Percentiles rank a stretch among this genome's conserved stretches.
Conservation (phyloP, 2,329 filamentous ascomycete genomes). For the Diplodia corticola region DNA sequence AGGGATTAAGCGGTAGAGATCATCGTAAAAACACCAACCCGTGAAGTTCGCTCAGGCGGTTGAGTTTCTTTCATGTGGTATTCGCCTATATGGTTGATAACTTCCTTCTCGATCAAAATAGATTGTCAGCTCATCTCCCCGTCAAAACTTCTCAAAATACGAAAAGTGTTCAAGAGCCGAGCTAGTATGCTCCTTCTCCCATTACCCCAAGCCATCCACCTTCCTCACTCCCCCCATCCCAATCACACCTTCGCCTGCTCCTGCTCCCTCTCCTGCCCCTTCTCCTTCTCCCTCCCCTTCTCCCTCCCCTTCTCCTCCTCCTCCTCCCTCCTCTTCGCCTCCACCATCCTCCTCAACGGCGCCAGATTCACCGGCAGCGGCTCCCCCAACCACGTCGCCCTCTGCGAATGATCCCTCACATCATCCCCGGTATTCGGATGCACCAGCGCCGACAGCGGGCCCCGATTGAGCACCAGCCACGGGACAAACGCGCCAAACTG, state of each 20-base stretch:
- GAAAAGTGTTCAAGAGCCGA: neutral
- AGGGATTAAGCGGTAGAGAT: neutral
- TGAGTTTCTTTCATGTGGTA: neutral
- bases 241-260: constrained; percentile 8
- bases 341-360: constrained; percentile 44
- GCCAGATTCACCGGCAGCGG: constrained; percentile 61
- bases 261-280: neutral
- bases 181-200: neutral
- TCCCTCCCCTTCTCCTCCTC: neutral
- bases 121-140: neutral
- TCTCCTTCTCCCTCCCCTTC: neutral
- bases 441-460: constrained; percentile 74
- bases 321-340: neutral
- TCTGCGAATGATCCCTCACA: constrained; percentile 63
- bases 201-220: neutral
- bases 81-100: neutral
- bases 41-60: neutral
- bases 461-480: constrained; percentile 80
- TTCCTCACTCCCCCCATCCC: neutral
- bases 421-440: constrained; percentile 79
- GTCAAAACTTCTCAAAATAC: neutral
- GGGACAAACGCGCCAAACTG: constrained; percentile 88
- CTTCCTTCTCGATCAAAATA: neutral
- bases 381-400: constrained; percentile 75
- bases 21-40: neutral